A percentile compares a stretch with the other conserved stretches of the same genome.
Conservation (phyloP, 371 early-diverging fungal species). For the Rhizopus delemar region DNA sequence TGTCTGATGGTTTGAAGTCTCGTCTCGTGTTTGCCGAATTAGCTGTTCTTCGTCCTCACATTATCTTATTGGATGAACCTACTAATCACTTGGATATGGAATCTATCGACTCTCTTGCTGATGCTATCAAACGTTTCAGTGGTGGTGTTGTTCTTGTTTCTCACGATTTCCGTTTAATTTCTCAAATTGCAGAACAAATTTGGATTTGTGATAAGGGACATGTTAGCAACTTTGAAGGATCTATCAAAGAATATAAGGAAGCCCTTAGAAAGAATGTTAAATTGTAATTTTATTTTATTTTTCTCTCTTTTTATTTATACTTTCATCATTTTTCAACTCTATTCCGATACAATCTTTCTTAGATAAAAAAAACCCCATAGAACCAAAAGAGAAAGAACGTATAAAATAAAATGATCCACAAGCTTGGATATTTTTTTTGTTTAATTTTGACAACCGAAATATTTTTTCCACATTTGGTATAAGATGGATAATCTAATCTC, state of each 20-base stretch:
- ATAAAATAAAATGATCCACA: too few species aligned
- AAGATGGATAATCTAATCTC: constrained; percentile 3
- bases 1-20: constrained; percentile 95
- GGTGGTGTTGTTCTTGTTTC: constrained; percentile 98
- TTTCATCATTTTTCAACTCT: neutral
- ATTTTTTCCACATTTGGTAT: neutral
- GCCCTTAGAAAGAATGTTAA: constrained; percentile 77
- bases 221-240: constrained; percentile 76
- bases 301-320: neutral
- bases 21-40: constrained; percentile 96
- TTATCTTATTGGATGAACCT: constrained; percentile 98
- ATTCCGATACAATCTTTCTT: neutral
- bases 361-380: neutral
- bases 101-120: constrained; percentile 95
- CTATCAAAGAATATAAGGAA: constrained; percentile 90
- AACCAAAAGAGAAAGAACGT: too few species aligned
- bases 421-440: too few species aligned
- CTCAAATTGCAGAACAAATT: constrained; percentile 94
- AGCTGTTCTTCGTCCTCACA: constrained; percentile 86
- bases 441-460: too few species aligned
- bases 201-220: constrained; percentile 92
- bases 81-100: constrained; percentile 93
- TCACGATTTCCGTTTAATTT: constrained; percentile 98
- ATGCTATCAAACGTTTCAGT: constrained; percentile 91
- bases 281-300: constrained; percentile 42